These are phyloP conservation scores for Scolecobasidium constrictum DNA, from an alignment of 2,329 filamentous ascomycete genomes.

Conservation along the genomic window DNA sequence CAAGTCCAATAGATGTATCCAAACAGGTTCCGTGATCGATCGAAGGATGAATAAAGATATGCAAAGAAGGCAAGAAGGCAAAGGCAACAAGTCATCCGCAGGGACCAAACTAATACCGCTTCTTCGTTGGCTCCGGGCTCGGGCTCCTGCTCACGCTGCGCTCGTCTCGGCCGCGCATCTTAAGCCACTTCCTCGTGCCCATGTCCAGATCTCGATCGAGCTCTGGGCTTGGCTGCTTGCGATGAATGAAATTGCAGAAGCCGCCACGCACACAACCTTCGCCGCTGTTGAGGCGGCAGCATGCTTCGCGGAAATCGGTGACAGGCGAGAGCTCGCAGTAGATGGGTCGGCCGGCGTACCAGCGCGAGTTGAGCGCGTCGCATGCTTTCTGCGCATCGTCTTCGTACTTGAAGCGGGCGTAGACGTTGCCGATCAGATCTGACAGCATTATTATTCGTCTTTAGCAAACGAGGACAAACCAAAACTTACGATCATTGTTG, in stretches of 20 bases:
- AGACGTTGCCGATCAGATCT: conserved; percentile 98
- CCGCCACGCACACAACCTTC: conserved; percentile 93
- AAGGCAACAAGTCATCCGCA: too few relatives aligned
- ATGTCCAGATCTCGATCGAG: conserved; percentile 80
- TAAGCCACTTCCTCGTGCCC: conserved; percentile 93
- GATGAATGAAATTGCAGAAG: conserved; percentile 99
- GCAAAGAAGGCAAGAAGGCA: too few relatives aligned
- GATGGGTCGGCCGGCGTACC: conserved; percentile 94
- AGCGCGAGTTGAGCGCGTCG: conserved; percentile 85
- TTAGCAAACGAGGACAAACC: too few relatives aligned
- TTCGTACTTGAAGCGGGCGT: conserved; percentile 99
- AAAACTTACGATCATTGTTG: conserved; percentile 80
- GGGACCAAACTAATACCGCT: conserved; percentile 52
- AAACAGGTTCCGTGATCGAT: too few relatives aligned
- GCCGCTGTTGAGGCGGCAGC: conserved; percentile 85
- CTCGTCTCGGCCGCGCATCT: conserved; percentile 70
- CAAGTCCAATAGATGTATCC: too few relatives aligned
- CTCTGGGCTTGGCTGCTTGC: conserved; percentile 86
- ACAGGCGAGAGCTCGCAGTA: conserved; percentile 97
- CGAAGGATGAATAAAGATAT: too few relatives aligned
- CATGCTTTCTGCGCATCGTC: conserved; percentile 88
- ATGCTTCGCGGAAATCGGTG: conserved; percentile 96
- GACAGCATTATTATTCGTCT: conserved; percentile 5
- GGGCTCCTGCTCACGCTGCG: conserved; percentile 74
- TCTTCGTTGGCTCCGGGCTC: conserved; percentile 71